Evolutionary conservation across 1,284 basidiomycete species (phyloP).

Genomic region (Dichomitus squalens): DNA sequence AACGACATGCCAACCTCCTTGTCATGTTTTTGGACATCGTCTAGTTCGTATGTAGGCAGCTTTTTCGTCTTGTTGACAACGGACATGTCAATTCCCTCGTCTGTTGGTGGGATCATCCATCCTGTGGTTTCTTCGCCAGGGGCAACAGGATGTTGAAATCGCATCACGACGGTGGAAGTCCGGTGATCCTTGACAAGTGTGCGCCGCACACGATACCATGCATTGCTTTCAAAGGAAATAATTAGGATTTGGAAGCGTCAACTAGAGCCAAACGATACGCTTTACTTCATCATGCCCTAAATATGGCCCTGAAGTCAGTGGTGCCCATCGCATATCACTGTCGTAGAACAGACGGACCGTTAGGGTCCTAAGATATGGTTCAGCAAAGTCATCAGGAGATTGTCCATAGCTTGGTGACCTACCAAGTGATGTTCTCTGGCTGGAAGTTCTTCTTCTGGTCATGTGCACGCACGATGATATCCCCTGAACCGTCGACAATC

Average conservation of each 20-base stretch:
- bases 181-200: slow-evolving; percentile 9
- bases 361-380: too few relatives aligned
- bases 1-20: slow-evolving; percentile 11
- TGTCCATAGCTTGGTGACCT: not conserved
- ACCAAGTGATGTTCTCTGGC: slow-evolving; percentile 26
- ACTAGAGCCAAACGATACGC: not conserved
- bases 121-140: slow-evolving; percentile 22
- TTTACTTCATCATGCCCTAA: slow-evolving; percentile 30
- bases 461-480: slow-evolving; percentile 22
- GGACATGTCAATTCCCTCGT: not conserved
- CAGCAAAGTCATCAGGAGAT: too few relatives aligned
- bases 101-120: slow-evolving; percentile 25
- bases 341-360: slow-evolving; percentile 10
- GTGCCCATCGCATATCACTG: too few relatives aligned
- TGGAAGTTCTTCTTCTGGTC: slow-evolving; percentile 28
- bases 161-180: slow-evolving; percentile 8
- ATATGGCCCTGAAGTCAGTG: not conserved
- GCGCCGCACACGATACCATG: slow-evolving; percentile 28
- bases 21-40: slow-evolving; percentile 27
- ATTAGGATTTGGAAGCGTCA: not conserved
- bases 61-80: not conserved
- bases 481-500: slow-evolving; percentile 18
- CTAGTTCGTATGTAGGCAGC: slow-evolving; percentile 19
- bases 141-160: slow-evolving; percentile 27
- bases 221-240: slow-evolving; percentile 16